These are phyloP conservation scores for Amaranthus hypochondriacus DNA, from an alignment of 148 eudicot species.

Conservation along the genomic window DNA sequence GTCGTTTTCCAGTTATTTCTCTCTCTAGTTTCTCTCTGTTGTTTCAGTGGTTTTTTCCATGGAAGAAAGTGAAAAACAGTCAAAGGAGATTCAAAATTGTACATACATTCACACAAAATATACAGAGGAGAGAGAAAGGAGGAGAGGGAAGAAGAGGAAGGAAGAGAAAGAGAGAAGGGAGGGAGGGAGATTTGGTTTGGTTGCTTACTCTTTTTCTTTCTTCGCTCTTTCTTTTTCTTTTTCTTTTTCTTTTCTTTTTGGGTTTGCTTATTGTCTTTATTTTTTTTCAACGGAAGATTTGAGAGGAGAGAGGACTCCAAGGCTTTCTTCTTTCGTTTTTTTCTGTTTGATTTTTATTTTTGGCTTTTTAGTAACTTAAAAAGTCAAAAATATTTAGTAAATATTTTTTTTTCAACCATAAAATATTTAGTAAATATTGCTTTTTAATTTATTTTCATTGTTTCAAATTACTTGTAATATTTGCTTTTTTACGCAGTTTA, in stretches of 20 bases:
- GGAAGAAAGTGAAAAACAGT: slow-evolving; percentile 6
- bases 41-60: neutral
- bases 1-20: neutral
- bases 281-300: neutral
- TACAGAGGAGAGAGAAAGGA: neutral
- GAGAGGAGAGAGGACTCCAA: neutral
- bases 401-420: no score
- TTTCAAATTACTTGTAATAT: no score
- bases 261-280: neutral
- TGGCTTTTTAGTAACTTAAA: no score
- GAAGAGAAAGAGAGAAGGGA: neutral
- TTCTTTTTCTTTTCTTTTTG: neutral
- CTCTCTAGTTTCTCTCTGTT: neutral
- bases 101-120: slow-evolving; percentile 1
- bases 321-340: no score
- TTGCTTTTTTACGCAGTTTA: no score
- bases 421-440: no score
- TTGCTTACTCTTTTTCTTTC: neutral
- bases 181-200: neutral
- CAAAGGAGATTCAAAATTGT: slow-evolving; percentile 20
- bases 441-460: no score
- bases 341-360: no score
- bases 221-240: neutral
- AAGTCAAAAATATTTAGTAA: no score
- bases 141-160: no score